A percentile compares a stretch with the other conserved stretches of the same genome.
Conservation (phyloP, 306 rosid genomes). For the Rosa chinensis region DNA sequence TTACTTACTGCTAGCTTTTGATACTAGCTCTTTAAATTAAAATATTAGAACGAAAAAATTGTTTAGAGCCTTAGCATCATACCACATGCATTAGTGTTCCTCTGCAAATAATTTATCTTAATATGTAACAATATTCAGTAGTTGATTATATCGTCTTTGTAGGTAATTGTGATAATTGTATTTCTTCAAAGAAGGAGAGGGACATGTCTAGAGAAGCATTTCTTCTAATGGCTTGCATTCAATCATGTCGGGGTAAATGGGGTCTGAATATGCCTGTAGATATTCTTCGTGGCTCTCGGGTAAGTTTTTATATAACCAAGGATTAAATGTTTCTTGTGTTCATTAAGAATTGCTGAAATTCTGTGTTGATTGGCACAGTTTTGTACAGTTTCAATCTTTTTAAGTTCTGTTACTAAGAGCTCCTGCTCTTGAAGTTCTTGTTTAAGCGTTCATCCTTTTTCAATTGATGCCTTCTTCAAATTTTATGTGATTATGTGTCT, state of each 20-base stretch:
- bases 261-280: conserved; percentile 87
- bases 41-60: not conserved
- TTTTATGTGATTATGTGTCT: conserved; percentile 6
- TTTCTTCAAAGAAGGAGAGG: conserved; percentile 53
- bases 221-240: conserved; percentile 88
- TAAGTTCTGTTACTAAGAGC: not conserved
- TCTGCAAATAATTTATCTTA: not conserved
- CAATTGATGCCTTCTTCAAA: conserved; percentile 21
- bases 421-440: not conserved
- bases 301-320: conserved; percentile 32
- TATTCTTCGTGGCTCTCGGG: conserved; percentile 87
- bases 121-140: conserved; percentile 1
- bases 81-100: not conserved
- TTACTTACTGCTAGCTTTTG: not conserved
- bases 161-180: conserved; percentile 92
- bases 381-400: not conserved
- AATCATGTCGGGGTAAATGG: conserved; percentile 65
- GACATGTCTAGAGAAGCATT: conserved; percentile 84
- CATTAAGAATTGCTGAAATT: not conserved
- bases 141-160: conserved; percentile 32
- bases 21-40: not conserved
- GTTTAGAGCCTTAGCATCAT: not conserved
- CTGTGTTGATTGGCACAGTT: not conserved
- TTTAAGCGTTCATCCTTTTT: conserved; percentile 8
- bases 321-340: not conserved